A percentile compares a stretch with the other conserved stretches of the same genome.
Conservation (phyloP, 169 alveolate species). For the Plasmodium berghei region DNA sequence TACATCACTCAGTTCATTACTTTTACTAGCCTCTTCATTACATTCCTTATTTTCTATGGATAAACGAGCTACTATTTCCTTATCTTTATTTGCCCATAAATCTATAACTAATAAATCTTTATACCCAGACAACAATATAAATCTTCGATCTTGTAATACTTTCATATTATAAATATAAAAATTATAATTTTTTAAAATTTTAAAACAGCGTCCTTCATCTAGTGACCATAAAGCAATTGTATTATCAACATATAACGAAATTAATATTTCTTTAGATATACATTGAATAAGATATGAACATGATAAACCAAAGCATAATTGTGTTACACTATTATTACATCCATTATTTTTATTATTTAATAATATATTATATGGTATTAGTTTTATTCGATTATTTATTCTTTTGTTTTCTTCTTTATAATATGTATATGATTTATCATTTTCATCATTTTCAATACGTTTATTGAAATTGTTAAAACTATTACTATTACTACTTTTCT, state of each 20-base stretch:
- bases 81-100: conserved; percentile 50
- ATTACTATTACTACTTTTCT: too few species aligned
- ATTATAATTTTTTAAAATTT: conserved; percentile 41
- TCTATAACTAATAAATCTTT: conserved; percentile 45
- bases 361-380: conserved; percentile 59
- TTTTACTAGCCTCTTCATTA: background rate
- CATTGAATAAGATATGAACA: conserved; percentile 63
- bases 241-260: conserved; percentile 57
- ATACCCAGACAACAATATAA: conserved; percentile 27
- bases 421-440: background rate
- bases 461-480: too few species aligned
- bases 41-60: background rate
- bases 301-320: conserved; percentile 61
- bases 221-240: conserved; percentile 67
- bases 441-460: background rate
- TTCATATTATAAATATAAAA: conserved; percentile 55
- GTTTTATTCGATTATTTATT: conserved; percentile 16
- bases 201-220: conserved; percentile 75
- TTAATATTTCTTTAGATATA: conserved; percentile 63
- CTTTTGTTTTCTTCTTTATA: too few species aligned
- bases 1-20: background rate
- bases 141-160: conserved; percentile 71
- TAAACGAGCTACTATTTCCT: conserved; percentile 44
- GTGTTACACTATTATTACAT: conserved; percentile 55
- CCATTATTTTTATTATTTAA: conserved; percentile 42